Conservation (phyloP, 73 alveolate species). For the Tetrahymena malaccensis region DNA sequence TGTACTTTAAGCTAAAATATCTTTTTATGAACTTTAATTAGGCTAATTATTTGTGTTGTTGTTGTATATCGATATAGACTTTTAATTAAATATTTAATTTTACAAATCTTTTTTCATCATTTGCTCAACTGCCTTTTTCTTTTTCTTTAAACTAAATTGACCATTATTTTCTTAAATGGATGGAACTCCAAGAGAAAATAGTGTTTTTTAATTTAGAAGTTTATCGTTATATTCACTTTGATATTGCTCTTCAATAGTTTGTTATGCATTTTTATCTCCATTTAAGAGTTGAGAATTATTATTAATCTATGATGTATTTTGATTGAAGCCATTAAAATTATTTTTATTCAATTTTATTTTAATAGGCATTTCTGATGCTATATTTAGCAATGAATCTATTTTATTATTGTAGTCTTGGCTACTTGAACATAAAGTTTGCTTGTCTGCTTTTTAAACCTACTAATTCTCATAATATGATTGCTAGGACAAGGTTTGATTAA, state of each 20-base stretch:
- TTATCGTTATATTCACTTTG: neutral
- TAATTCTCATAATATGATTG: neutral
- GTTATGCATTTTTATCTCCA: neutral
- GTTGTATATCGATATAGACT: neutral
- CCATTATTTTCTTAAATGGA: neutral
- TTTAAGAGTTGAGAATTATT: neutral
- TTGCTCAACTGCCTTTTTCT: neutral
- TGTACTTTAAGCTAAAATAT: neutral
- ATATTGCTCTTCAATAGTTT: neutral
- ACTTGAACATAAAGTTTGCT: neutral
- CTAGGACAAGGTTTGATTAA: neutral
- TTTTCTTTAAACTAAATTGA: neutral
- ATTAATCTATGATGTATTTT: neutral
- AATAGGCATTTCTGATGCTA: neutral
- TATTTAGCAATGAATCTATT: neutral
- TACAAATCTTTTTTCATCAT: neutral
- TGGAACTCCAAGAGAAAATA: neutral
- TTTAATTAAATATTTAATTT: neutral
- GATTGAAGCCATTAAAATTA: neutral
- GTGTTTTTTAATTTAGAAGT: neutral
- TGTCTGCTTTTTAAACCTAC: neutral
- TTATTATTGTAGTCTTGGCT: neutral
- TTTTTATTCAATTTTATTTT: neutral
- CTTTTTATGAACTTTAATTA: neutral
- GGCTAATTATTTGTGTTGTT: neutral